phyloP scores from a whole-genome alignment of 2,329 filamentous ascomycete genomes.

The Celoporthe dispersa region DNA sequence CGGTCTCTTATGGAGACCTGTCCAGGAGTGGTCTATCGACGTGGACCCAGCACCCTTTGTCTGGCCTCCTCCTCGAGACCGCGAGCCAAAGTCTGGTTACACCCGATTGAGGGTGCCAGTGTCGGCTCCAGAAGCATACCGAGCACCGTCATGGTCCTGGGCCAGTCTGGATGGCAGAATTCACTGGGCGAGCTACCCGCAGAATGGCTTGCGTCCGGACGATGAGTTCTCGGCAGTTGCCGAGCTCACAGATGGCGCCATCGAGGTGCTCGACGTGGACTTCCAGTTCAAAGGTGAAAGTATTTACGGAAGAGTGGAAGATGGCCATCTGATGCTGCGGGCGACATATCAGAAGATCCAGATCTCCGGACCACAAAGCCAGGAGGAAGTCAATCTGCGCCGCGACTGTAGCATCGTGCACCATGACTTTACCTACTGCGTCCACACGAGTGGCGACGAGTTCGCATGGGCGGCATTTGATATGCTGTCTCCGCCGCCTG shows the following conservation, averaged over 20 bases:
- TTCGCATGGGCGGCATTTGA: conserved; percentile 1
- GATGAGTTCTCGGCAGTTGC: background rate
- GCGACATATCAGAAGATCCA: background rate
- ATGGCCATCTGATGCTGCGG: background rate
- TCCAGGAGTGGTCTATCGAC: background rate
- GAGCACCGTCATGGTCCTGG: conserved; percentile 12
- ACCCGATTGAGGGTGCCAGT: background rate
- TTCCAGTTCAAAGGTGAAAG: background rate
- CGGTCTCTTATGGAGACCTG: background rate
- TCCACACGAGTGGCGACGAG: background rate
- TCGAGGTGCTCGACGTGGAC: background rate
- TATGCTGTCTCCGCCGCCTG: background rate
- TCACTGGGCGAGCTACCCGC: background rate
- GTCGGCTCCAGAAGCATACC: background rate
- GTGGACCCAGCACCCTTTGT: too few species aligned
- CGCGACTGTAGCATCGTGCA: too few species aligned
- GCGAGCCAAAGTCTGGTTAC: too few species aligned
- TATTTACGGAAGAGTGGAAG: background rate
- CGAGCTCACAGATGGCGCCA: background rate
- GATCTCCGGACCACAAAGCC: background rate
- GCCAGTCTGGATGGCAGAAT: background rate
- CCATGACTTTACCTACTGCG: background rate
- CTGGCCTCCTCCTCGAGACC: background rate
- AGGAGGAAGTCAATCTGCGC: too few species aligned
- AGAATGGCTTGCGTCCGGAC: background rate